These are phyloP conservation scores for Oryza glaberrima DNA, from an alignment of 176 grass and related monocot genomes.

Conservation along the genomic window DNA sequence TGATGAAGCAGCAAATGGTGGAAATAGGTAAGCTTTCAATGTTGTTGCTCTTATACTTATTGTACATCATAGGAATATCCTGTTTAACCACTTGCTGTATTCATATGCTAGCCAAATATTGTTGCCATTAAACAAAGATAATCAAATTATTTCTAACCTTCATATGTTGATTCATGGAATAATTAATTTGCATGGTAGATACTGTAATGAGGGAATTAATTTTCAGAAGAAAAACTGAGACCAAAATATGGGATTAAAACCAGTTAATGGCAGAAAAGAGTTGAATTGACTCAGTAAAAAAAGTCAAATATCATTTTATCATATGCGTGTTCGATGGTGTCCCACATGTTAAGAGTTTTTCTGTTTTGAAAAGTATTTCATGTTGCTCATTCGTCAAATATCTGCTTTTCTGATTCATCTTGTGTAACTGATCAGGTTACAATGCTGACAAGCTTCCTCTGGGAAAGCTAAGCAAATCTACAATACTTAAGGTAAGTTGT, in stretches of 20 bases:
- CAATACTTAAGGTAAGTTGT: conserved; percentile 80
- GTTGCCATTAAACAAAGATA: neutral
- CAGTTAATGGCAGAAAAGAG: conserved; percentile 8
- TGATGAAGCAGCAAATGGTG: conserved; percentile 99
- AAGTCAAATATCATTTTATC: neutral
- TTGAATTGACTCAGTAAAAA: conserved; percentile 26
- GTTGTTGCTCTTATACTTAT: neutral
- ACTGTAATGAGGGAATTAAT: neutral
- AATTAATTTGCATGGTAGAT: conserved; percentile 7
- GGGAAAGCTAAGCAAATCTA: conserved; percentile 96
- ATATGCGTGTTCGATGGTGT: conserved; percentile 12
- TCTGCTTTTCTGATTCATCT: conserved; percentile 48
- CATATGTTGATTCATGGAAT: conserved; percentile 1
- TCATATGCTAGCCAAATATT: conserved; percentile 9
- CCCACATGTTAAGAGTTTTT: neutral
- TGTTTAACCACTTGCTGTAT: neutral
- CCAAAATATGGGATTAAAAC: neutral
- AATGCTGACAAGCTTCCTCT: conserved; percentile 97
- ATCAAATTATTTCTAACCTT: conserved; percentile 5
- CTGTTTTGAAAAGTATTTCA: conserved; percentile 20
- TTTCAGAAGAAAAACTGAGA: conserved; percentile 10
- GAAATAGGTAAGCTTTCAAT: conserved; percentile 80
- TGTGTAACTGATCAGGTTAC: conserved; percentile 62
- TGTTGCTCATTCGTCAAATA: conserved; percentile 27
- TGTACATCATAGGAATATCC: conserved; percentile 13